Base-by-base conservation (phyloP, 345 rosid genomes). In the Eucalyptus polyanthemos region DNA sequence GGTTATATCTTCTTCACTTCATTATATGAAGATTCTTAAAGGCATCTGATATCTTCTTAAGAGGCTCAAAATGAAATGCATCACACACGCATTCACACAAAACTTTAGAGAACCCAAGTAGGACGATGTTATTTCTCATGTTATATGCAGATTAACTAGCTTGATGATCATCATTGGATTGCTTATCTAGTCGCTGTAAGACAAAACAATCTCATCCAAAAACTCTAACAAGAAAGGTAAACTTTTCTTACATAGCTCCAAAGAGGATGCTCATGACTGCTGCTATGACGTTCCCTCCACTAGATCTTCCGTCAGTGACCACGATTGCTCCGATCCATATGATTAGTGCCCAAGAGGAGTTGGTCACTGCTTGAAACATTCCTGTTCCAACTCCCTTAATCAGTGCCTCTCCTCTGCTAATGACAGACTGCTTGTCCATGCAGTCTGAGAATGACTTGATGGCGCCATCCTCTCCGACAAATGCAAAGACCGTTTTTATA, bases 351-450 rank as follows among this genome's bases (percentile, higher is more conserved):
- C 95, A 95, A 53, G 95, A 92, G 86, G 93, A 90, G 90, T 93
- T 94, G 13, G 94, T 94, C 50, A 94, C 95, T 14, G 94, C 81
- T 88, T 95, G 97, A 65, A 95, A 90, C 94, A 92, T 93, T 80
- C 95, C 97, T 4, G 93, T 93, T 45, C 95, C 97, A 80, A 94
- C 92, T 88, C 97, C 97, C 89, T 94, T 95, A 81, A 94, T 89
- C 88, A 94, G 54, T n/a, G 97, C 97, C 89, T 95, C 96, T 89
- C 90, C 91, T 90, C 89, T 92, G 94, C 95, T 91, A 25, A 94
- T 80, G 29, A 90, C 62, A 44, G 92, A 88, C 90, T 90, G 95
- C 62, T 90, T 91, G n/a, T 90, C 92, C 93, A 91, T 92, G 92
- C 94, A 90, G 45, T 89, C 92, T 12, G 93, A 88, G 91, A 94